Evolutionary conservation across 306 rosid species (phyloP), one percentile per base, ranked within the genome.

Genomic region (Luffa acutangula): DNA sequence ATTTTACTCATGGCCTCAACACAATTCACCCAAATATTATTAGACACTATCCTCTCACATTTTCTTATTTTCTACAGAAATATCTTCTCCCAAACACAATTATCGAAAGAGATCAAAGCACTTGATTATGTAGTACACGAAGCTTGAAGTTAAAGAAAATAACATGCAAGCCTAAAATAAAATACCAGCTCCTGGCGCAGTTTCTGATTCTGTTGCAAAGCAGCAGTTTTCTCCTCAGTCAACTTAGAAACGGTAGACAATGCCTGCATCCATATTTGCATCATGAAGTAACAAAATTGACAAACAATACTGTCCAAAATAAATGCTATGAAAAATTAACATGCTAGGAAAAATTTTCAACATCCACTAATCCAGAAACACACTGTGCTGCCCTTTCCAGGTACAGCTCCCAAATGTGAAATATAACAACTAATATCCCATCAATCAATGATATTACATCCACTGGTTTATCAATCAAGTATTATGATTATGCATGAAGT

Each of bases 151-250:
- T 20, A 79, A 64, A 75, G 42, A 52, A 59, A 36, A 64, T 37
- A 79, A 9, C 56, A 79, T 21, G 78, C 21, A 58, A 18, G 34
- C 25, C 39, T 3, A 59, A 66, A 6, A 82, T 42, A 45, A 71
- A 62, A 73, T 87, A 87, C 89, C 89, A 87, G 81, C 41, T 87
- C 89, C 49, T 73, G 84, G 43, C 64, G 84, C 75, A 84, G 83
- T 80, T 81, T 82, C 72, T 87, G 88, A 81, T 58, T 85, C 78
- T 78, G 78, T 87, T 74, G 82, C 64, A 87, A 64, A 63, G 90
- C 90, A 34, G 70, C 65, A 71, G 80, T 75, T 76, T 85, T 87
- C 84, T 84, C 88, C 67, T 82, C 86, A 0, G 83, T 87, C 83
- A 84, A 83, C 83, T 76, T 80, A 76, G 90, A 82, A 64, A 87